Evolutionary conservation across 129 eudicot species (phyloP), one percentile per base, ranked within the genome.

Genomic region (Flaveria trinervia): DNA sequence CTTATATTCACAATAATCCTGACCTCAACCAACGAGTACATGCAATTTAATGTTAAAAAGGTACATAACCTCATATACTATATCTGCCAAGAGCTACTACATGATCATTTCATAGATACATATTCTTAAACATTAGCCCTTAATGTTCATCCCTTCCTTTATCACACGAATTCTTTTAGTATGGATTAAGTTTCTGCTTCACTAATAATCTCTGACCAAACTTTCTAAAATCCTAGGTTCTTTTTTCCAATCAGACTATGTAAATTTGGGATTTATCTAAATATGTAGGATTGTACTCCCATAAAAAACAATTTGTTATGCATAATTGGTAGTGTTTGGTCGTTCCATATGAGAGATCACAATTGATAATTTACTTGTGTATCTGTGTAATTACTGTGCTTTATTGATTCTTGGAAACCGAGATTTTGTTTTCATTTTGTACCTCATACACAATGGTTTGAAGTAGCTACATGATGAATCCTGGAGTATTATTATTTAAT

Each of bases 11-110:
- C 48, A 59, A 44, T 44, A 23, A 11, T 73, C 69, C 41, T 73
- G 56, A 60, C 56, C 30, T 22, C 44, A 73, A 73, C 39, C 68
- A 17, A 71, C 7, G 26, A 22, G 52, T n/a, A 73, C 69, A 57
- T 73, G 55, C 77, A 20, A 41, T 39, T 57, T 73, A 56, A 16
- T 73, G 57, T 73, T 39, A 51, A 20, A 57, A 73, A 39, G 68
- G 20, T 72, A 5, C 52, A 43, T 39, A 73, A 56, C 41, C 77
- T 73, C 56, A 56, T 56, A 56, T 73, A 43, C 25, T 41, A 28
- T 59, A 44, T 18, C 65, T 13, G 12, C 51, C 26, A 3, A 46
- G 59, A 69, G 57, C 14, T 46, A 46, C 54, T 18, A 20, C 43
- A 28, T 71, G 45, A 51, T 71, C 65, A 71, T 71, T 28, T 8